Conservation (phyloP, 257 asterid genomes). For the Knoxia roxburghii region DNA sequence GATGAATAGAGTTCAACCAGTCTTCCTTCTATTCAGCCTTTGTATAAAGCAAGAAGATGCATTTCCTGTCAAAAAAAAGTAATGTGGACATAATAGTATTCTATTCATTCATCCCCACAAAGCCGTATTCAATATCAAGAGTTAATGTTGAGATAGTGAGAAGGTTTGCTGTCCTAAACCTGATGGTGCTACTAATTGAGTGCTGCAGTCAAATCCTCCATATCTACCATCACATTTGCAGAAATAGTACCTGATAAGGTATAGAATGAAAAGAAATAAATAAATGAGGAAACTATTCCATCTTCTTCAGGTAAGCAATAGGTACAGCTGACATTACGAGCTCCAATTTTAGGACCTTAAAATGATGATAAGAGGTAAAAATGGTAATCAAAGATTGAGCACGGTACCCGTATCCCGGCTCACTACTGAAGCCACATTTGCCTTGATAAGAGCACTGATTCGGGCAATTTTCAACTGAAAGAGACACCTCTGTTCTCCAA, state of each 20-base stretch:
- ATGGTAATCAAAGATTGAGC: neutral
- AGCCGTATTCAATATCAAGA: neutral
- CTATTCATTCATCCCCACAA: neutral
- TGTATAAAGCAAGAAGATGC: neutral
- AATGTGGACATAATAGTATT: neutral
- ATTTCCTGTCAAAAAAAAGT: neutral
- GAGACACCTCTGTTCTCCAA: slow-evolving; percentile 37
- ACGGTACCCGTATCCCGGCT: slow-evolving; percentile 63
- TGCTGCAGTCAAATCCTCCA: slow-evolving; percentile 88
- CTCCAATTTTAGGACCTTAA: too few species aligned
- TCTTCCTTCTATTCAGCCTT: neutral
- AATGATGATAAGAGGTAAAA: too few species aligned
- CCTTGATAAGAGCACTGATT: slow-evolving; percentile 69
- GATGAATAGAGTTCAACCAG: neutral
- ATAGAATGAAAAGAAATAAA: neutral
- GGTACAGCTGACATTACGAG: too few species aligned
- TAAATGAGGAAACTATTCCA: neutral
- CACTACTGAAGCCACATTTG: slow-evolving; percentile 41
- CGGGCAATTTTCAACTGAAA: slow-evolving; percentile 81
- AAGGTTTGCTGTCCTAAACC: slow-evolving; percentile 31
- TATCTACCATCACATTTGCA: slow-evolving; percentile 63
- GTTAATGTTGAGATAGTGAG: neutral
- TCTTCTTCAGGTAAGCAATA: too few species aligned
- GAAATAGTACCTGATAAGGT: slow-evolving; percentile 40
- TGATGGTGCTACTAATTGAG: slow-evolving; percentile 65